Evolutionary conservation across 805 yeast species (phyloP).

Genomic region (Kuraishia piskuri): DNA sequence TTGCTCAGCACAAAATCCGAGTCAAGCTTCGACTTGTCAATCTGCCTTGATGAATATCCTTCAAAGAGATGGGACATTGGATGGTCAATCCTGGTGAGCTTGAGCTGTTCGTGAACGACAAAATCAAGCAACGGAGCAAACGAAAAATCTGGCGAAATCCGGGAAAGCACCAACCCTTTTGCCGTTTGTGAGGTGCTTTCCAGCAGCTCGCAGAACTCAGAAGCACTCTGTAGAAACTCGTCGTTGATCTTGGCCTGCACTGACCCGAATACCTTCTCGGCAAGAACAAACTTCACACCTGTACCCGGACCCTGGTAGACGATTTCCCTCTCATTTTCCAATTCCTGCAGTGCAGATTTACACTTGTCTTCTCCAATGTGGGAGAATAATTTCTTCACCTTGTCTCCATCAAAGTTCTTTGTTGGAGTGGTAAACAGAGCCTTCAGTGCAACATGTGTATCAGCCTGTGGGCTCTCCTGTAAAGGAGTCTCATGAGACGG

Average conservation of each 20-base stretch:
- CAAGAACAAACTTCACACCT: slow-evolving; percentile 44
- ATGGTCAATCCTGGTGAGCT: slow-evolving; percentile 47
- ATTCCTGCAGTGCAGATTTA: slow-evolving; percentile 37
- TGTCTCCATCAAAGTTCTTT: slow-evolving; percentile 33
- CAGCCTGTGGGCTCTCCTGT: slow-evolving; percentile 8
- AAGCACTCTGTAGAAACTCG: slow-evolving; percentile 35
- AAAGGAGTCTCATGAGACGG: slow-evolving; percentile 11
- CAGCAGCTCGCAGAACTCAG: slow-evolving; percentile 34
- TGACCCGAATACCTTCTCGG: slow-evolving; percentile 41
- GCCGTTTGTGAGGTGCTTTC: slow-evolving; percentile 29
- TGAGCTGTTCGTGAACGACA: slow-evolving; percentile 31
- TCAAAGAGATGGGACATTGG: slow-evolving; percentile 36
- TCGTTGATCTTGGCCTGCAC: slow-evolving; percentile 29
- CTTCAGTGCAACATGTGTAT: slow-evolving; percentile 26
- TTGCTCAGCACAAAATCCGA: slow-evolving; percentile 46
- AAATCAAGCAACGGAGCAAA: slow-evolving; percentile 55
- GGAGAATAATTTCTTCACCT: slow-evolving; percentile 38
- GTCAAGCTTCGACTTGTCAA: slow-evolving; percentile 59
- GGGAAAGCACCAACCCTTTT: slow-evolving; percentile 48
- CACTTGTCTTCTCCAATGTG: slow-evolving; percentile 36
- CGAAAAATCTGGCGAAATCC: slow-evolving; percentile 51
- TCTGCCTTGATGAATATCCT: slow-evolving; percentile 68
- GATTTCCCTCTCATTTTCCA: slow-evolving; percentile 51
- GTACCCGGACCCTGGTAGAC: slow-evolving; percentile 38
- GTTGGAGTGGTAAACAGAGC: slow-evolving; percentile 52